Percentiles rank a stretch among this genome's conserved stretches.
Evolutionary conservation across 1,284 basidiomycete species (phyloP).

Genomic region (Ganoderma sp.): DNA sequence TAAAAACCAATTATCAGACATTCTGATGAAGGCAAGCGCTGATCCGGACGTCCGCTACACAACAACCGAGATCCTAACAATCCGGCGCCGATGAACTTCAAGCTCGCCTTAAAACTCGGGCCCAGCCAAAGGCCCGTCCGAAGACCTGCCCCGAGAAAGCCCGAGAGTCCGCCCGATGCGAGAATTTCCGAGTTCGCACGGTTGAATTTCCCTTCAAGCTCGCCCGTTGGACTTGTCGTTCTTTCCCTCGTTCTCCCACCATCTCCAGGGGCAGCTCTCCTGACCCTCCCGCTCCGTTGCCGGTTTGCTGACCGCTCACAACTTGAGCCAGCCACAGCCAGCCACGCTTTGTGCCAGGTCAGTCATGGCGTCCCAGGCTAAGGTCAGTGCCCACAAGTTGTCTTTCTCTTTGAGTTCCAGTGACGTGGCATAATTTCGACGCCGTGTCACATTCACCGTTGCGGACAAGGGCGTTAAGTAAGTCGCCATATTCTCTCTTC

Average conservation of each 20-base stretch:
- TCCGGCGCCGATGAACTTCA: background rate
- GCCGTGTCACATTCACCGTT: background rate
- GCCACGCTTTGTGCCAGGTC: background rate
- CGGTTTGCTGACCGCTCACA: background rate
- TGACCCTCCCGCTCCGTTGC: background rate
- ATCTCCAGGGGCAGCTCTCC: background rate
- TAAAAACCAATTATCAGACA: too few relatives aligned
- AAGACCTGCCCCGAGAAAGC: background rate
- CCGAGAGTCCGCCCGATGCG: background rate
- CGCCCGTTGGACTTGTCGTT: background rate
- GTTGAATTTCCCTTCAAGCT: background rate
- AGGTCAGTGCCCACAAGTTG: background rate
- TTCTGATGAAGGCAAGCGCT: too few relatives aligned
- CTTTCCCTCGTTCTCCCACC: background rate
- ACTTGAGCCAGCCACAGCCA: background rate
- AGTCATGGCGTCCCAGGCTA: background rate
- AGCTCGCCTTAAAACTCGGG: background rate
- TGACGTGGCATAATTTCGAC: background rate
- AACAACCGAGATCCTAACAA: background rate
- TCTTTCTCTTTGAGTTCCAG: background rate
- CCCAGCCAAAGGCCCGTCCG: background rate
- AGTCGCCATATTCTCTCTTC: background rate
- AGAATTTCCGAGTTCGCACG: background rate
- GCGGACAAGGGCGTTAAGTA: background rate
- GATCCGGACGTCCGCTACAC: background rate